phyloP scores from a whole-genome alignment of 1,139 yeast species.

The Debaryomycetaceae sp. region DNA sequence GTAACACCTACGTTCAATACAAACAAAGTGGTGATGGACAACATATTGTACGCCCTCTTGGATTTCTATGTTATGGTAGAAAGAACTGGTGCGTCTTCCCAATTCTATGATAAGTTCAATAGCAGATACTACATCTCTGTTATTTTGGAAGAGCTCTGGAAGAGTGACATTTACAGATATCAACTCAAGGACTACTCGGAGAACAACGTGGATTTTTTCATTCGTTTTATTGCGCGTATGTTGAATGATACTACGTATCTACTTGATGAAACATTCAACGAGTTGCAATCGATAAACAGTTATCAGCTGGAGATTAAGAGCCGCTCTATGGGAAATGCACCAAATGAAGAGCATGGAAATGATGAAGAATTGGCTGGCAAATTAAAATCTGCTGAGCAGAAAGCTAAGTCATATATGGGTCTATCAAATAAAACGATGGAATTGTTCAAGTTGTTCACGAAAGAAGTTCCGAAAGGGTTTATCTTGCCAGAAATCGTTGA shows the following conservation, averaged over 20 bases:
- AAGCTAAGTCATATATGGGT: slow-evolving; percentile 79
- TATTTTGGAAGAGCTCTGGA: slow-evolving; percentile 82
- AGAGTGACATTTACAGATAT: slow-evolving; percentile 58
- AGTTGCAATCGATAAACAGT: slow-evolving; percentile 71
- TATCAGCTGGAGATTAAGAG: slow-evolving; percentile 56
- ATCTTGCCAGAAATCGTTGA: slow-evolving; percentile 88
- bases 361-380: slow-evolving; percentile 59
- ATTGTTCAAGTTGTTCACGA: slow-evolving; percentile 75
- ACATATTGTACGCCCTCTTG: slow-evolving; percentile 76
- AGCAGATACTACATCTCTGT: slow-evolving; percentile 83
- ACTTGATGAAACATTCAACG: slow-evolving; percentile 84
- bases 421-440: slow-evolving; percentile 80
- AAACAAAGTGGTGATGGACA: slow-evolving; percentile 58
- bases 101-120: slow-evolving; percentile 93
- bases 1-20: slow-evolving; percentile 63
- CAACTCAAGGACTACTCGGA: slow-evolving; percentile 69
- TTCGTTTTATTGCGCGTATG: slow-evolving; percentile 90
- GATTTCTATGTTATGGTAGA: slow-evolving; percentile 94
- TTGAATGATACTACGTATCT: slow-evolving; percentile 90
- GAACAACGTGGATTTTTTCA: slow-evolving; percentile 73
- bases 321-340: slow-evolving; percentile 35
- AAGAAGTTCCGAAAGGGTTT: slow-evolving; percentile 84
- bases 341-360: slow-evolving; percentile 47
- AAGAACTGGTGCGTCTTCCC: slow-evolving; percentile 92
- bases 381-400: slow-evolving; percentile 63